These are phyloP conservation scores for Aspergillus cristatus DNA, from an alignment of 495 filamentous ascomycete genomes.

Conservation along the genomic window DNA sequence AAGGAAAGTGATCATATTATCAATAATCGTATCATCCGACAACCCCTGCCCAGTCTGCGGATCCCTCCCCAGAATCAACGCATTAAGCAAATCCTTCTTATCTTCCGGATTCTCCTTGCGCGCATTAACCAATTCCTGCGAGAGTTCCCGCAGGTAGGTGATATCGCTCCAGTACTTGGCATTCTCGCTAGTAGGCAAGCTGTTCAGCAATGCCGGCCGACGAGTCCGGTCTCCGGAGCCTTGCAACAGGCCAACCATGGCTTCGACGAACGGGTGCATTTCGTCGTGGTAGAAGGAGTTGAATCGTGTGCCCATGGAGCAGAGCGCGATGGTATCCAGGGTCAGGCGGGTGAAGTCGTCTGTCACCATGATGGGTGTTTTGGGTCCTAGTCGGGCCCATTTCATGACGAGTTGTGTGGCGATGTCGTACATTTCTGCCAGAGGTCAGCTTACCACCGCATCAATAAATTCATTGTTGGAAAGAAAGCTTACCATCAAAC, in stretches of 20 bases:
- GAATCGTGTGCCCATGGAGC: slow-evolving; percentile 66
- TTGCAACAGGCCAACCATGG: slow-evolving; percentile 51
- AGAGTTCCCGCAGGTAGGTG: slow-evolving; percentile 41
- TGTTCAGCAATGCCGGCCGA: slow-evolving; percentile 42
- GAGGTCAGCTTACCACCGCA: neutral
- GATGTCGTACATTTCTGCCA: slow-evolving; percentile 63
- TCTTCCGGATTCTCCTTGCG: slow-evolving; percentile 45
- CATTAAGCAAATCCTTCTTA: slow-evolving; percentile 61
- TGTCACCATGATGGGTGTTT: slow-evolving; percentile 45
- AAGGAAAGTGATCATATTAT: slow-evolving; percentile 67
- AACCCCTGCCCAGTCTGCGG: slow-evolving; percentile 57
- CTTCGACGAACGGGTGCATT: slow-evolving; percentile 56
- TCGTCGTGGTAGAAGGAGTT: slow-evolving; percentile 64
- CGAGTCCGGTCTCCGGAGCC: slow-evolving; percentile 44
- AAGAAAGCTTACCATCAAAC: slow-evolving; percentile 41
- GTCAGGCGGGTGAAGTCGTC: slow-evolving; percentile 72
- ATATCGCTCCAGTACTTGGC: slow-evolving; percentile 52
- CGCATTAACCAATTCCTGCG: slow-evolving; percentile 51
- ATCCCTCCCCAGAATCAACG: slow-evolving; percentile 60
- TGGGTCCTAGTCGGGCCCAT: slow-evolving; percentile 58
- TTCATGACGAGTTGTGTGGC: slow-evolving; percentile 62
- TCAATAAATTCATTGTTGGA: neutral
- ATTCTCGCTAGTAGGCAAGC: slow-evolving; percentile 41
- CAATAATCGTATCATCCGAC: slow-evolving; percentile 49
- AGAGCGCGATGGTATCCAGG: slow-evolving; percentile 64